Evolutionary conservation across 306 rosid genomes (phyloP).

Genomic region (Gleditsia sinensis): DNA sequence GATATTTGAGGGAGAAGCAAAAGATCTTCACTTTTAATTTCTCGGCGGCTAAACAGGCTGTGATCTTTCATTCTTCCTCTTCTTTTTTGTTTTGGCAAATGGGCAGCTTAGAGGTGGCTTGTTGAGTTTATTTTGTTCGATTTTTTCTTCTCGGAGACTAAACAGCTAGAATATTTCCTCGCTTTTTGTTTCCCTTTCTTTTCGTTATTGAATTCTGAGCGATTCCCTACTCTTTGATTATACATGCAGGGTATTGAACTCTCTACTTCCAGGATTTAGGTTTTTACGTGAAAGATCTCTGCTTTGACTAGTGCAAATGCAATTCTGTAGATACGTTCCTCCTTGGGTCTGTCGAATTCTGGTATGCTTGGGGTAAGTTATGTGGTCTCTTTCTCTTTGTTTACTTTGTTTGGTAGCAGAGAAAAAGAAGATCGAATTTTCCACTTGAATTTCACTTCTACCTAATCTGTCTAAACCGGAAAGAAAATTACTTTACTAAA

Average conservation of each 20-base stretch:
- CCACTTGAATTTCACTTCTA: slow-evolving; percentile 16
- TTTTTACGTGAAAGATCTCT: slow-evolving; percentile 41
- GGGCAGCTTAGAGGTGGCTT: background rate
- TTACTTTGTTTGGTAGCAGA: slow-evolving; percentile 17
- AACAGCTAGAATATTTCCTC: slow-evolving; percentile 31
- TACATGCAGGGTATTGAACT: slow-evolving; percentile 37
- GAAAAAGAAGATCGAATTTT: background rate
- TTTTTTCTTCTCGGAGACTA: slow-evolving; percentile 5
- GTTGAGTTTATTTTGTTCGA: slow-evolving; percentile 1
- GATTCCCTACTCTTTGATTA: slow-evolving; percentile 10
- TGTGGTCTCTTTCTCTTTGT: slow-evolving; percentile 28
- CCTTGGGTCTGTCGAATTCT: slow-evolving; percentile 62
- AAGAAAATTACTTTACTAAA: background rate
- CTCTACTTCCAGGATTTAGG: slow-evolving; percentile 30
- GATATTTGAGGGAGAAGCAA: background rate
- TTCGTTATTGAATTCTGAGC: slow-evolving; percentile 27
- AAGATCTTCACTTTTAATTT: background rate
- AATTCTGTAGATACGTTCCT: slow-evolving; percentile 51
- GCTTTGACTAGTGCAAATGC: slow-evolving; percentile 47
- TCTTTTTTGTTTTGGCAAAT: background rate
- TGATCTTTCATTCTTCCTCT: background rate
- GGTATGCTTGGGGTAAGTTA: slow-evolving; percentile 73
- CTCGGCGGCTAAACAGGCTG: background rate
- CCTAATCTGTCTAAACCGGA: background rate
- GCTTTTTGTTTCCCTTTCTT: slow-evolving; percentile 11